Percentiles rank a stretch among this genome's conserved stretches.
Evolutionary conservation across 768 basidiomycete genomes (phyloP).

Genomic region (Cystofilobasidium bisporidii): DNA sequence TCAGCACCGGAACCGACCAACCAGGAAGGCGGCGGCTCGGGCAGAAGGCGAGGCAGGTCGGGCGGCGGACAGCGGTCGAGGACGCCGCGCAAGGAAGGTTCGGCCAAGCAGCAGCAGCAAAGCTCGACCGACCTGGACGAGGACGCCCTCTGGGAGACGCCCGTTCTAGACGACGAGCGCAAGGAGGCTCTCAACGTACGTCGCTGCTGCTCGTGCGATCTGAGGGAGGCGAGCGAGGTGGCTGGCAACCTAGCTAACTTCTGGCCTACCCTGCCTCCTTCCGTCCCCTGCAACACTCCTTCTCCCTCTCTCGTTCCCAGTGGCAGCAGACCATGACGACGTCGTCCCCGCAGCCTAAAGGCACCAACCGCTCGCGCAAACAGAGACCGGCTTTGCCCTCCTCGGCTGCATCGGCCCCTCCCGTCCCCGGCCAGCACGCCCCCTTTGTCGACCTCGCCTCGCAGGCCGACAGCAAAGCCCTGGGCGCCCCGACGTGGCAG

Average conservation of each 20-base stretch:
- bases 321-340: background rate
- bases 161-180: background rate
- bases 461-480: too few relatives aligned
- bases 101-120: background rate
- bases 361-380: background rate
- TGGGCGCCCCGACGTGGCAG: too few relatives aligned
- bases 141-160: background rate
- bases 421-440: too few relatives aligned
- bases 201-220: background rate
- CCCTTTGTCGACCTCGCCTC: too few relatives aligned
- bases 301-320: background rate
- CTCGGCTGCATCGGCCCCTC: too few relatives aligned
- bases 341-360: background rate
- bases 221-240: background rate
- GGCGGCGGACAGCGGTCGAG: background rate
- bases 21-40: background rate
- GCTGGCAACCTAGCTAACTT: too few relatives aligned
- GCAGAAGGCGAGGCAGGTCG: background rate
- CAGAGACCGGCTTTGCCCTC: too few relatives aligned
- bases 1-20: background rate
- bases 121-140: background rate
- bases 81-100: constrained; percentile 1
- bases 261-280: background rate
- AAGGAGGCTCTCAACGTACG: background rate
- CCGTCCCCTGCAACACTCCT: too few relatives aligned